Base-by-base conservation (phyloP, 768 basidiomycete genomes). In the Trametes meyenii region DNA sequence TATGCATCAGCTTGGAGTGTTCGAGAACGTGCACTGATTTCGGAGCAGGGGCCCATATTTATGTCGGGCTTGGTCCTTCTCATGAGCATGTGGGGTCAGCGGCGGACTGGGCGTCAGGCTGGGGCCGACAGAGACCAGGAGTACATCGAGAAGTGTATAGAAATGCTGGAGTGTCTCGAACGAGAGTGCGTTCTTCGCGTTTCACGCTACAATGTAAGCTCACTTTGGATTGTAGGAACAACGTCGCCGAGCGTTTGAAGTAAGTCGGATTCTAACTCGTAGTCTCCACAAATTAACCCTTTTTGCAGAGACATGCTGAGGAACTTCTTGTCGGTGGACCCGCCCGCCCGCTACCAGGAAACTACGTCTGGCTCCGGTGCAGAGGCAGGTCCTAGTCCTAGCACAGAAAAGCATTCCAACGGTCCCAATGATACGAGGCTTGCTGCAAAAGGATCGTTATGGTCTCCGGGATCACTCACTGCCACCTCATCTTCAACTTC, bases 81-180 rank as follows among this genome's bases (percentile, higher is more conserved):
- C 51, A 73, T 85, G 61, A 80, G 79, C 45, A 76, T 83, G 23
- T 83, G 76, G 81, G 80, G 74, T 12, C 77, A 72, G 56, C 76
- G 71, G 55, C 72, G 69, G 55, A 67, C 66, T 17, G 71, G 77
- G 23, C 36, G 67, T 7, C 17, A 29, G 5, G 11, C 21, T 23
- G 77, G 79, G 50, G 61, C 72, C 19, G 71, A 73, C 23, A 66
- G 70, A 23, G 76, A 79, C 14, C 69, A 78, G 58, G 67, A 66
- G 24, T 80, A 81, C 60, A 76, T 81, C 26, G 69, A 75, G 58
- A 73, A 72, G 51, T 79, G 79, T 61, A 73, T 81, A 58, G 40
- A 62, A 3, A 67, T 68, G 61, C 57, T 70, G 13, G 36, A 61
- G n/a, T n/a, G 44, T 3, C 24, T 63, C 16, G 58, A 62, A 29